phyloP scores from a whole-genome alignment of 176 grass and related monocot genomes.

The maize (Zea mays) region DNA sequence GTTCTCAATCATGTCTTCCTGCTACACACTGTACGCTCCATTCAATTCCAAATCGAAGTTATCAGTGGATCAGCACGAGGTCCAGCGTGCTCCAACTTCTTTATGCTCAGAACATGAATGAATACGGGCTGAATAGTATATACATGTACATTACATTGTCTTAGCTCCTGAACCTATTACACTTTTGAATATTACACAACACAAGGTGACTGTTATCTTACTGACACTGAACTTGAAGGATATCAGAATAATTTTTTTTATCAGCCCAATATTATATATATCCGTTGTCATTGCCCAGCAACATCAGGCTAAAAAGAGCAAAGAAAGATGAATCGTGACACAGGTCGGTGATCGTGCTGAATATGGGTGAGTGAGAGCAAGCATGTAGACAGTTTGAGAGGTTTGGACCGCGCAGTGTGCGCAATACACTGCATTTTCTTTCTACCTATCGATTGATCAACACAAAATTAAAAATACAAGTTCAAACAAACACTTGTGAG shows the following conservation, averaged over 20 bases:
- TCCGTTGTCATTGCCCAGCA: too few species aligned
- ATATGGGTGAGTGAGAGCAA: too few species aligned
- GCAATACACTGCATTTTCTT: too few species aligned
- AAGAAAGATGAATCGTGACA: too few species aligned
- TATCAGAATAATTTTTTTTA: background rate
- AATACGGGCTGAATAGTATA: background rate
- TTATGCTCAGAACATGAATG: slow-evolving; percentile 20
- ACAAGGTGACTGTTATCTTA: background rate
- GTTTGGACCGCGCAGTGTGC: too few species aligned
- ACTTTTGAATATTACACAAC: too few species aligned
- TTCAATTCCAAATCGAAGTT: slow-evolving; percentile 36
- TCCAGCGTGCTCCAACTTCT: slow-evolving; percentile 30
- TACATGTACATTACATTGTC: background rate
- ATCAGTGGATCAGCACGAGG: slow-evolving; percentile 30
- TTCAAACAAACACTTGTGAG: too few species aligned
- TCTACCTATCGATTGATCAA: too few species aligned
- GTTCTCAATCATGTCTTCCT: slow-evolving; percentile 21
- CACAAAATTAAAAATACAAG: too few species aligned
- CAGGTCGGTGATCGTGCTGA: too few species aligned
- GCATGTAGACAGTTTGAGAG: too few species aligned
- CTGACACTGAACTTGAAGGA: background rate
- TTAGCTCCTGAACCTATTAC: background rate
- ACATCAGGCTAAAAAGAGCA: too few species aligned
- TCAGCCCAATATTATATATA: background rate
- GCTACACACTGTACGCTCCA: slow-evolving; percentile 22